phyloP scores from a whole-genome alignment of 108 stramenopile species.

The Hondaea fermentalgiana region DNA sequence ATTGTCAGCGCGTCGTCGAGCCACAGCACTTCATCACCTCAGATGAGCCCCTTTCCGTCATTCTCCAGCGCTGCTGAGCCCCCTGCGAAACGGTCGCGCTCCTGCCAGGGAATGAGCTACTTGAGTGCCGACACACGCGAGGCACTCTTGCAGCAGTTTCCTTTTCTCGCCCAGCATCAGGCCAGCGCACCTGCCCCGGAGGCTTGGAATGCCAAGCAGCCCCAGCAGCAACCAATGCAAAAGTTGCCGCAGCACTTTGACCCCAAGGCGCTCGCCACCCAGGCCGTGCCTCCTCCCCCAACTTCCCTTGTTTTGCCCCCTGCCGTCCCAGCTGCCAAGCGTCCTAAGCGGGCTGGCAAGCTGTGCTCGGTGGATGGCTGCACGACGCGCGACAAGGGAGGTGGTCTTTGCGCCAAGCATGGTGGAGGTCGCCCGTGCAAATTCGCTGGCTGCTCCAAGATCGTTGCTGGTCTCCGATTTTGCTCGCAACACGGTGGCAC shows the following conservation, averaged over 20 bases:
- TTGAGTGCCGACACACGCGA: background rate
- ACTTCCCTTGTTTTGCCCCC: background rate
- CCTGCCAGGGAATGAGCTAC: no score
- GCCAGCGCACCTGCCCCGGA: background rate
- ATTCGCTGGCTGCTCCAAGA: background rate
- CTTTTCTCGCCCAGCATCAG: background rate
- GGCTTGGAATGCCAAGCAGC: background rate
- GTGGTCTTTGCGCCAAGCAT: slow-evolving; percentile 6
- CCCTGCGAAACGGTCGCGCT: background rate
- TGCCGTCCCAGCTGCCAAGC: background rate
- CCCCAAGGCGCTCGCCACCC: no score
- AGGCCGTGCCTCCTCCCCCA: background rate
- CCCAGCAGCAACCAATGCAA: background rate
- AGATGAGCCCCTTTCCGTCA: background rate
- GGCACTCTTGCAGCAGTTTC: background rate
- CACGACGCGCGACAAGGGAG: slow-evolving; percentile 18
- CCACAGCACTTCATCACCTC: background rate
- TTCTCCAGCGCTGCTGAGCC: background rate
- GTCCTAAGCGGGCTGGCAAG: background rate
- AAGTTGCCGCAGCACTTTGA: background rate
- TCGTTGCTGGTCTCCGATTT: background rate
- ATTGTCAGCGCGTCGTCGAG: background rate
- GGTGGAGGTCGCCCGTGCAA: slow-evolving; percentile 11
- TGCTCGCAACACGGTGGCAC: background rate
- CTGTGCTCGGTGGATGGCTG: background rate